A percentile compares a stretch with the other conserved stretches of the same genome.
Conservation (phyloP, 495 filamentous ascomycete genomes). For the Hypoxylon lenormandii region DNA sequence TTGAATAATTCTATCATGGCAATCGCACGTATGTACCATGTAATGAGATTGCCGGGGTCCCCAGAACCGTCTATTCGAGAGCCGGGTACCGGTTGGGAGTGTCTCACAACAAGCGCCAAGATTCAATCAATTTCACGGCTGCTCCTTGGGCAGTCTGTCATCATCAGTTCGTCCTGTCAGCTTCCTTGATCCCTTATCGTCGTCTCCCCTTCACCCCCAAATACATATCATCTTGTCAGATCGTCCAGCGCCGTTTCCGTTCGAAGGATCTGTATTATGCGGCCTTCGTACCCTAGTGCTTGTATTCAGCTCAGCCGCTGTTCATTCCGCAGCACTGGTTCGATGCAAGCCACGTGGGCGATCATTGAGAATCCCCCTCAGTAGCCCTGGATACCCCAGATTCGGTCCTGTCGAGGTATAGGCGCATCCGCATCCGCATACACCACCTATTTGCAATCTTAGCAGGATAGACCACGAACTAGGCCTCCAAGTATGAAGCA, state of each 20-base stretch:
- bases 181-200: neutral
- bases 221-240: neutral
- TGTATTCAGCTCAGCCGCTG: conserved; percentile 25
- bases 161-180: conserved; percentile 18
- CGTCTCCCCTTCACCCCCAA: neutral
- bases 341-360: conserved; percentile 43
- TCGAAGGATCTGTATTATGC: conserved; percentile 14
- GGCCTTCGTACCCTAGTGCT: conserved; percentile 2
- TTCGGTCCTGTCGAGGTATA: conserved; percentile 27
- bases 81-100: conserved; percentile 22
- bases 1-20: conserved; percentile 34
- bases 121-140: conserved; percentile 40
- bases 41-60: conserved; percentile 31
- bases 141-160: conserved; percentile 12
- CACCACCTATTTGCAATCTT: neutral
- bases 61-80: conserved; percentile 26
- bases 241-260: neutral
- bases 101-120: conserved; percentile 37
- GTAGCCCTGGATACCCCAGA: conserved; percentile 36
- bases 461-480: conserved; percentile 27
- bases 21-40: conserved; percentile 25
- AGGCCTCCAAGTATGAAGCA: conserved; percentile 11
- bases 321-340: conserved; percentile 37
- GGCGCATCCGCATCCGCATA: conserved; percentile 1
- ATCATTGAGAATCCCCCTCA: conserved; percentile 30